Base-by-base conservation (phyloP, 179 eudicot genomes). In the Beta corolliflora region DNA sequence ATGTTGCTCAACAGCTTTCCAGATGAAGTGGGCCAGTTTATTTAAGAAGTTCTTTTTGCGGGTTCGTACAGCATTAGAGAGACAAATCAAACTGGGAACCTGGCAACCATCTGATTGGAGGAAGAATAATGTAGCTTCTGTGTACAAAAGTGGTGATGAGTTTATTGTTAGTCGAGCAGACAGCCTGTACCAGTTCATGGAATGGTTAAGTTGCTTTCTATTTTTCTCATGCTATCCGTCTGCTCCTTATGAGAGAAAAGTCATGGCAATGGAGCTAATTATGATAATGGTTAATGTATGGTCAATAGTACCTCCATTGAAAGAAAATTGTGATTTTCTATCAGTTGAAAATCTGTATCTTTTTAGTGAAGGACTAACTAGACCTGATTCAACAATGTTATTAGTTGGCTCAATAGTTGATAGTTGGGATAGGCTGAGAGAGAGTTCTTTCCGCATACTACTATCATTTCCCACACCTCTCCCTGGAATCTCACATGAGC, bases 341-440 rank as follows among this genome's bases (percentile, higher is more conserved):
- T 81, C 85, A 60, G 77, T 89, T 80, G 90, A 87, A 71, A 84
- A 80, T 58, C 75, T 94, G 66, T 90, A 85, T 85, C 94, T 93
- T 58, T 96, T 89, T 79, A 88, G 84, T 85, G 86, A 84, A 84
- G 90, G 91, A 70, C 89, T 94, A 79, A 91, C 93, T 74, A 88
- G 71, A 71, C 97, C 99, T 63, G 96, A 94, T 81, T 91, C 96
- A 29, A 91, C 97, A 76, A 82, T 96, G 89, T 84, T 94, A 82
- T 88, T 96, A 63, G 98, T 96, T 80, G 92, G 96, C 76, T 96
- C 99, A 55, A 88, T 96, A 79, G 81, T 96, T 91, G 99, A 96
- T 85, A 96, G 99, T 84, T 96, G 99, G 99, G 99, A 96, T 81
- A 91, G 93, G 85, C 86, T 96, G 78, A 91, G 99, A 87, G 99